These are phyloP conservation scores for Cytospora leucostoma DNA, from an alignment of 2,329 filamentous ascomycete genomes.

Conservation along the genomic window DNA sequence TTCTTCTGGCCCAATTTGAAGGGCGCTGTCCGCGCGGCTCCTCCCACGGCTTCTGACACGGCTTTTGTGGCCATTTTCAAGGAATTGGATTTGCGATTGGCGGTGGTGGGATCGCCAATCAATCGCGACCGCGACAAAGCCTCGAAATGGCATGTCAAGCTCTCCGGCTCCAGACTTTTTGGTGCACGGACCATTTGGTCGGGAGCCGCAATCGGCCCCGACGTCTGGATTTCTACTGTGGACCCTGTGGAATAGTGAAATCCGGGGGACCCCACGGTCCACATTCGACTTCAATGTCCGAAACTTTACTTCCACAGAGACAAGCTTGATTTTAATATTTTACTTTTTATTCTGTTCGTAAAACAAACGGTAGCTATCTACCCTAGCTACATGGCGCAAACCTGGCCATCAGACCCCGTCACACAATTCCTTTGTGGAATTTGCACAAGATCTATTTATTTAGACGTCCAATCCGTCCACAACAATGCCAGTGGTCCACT, in stretches of 20 bases:
- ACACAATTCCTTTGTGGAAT: conserved; percentile 1
- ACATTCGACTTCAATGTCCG: conserved; percentile 9
- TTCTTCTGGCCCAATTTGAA: conserved; percentile 56
- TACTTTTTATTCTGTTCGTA: conserved; percentile 13
- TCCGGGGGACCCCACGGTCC: conserved; percentile 10
- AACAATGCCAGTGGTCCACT: conserved; percentile 82
- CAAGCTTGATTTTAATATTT: conserved; percentile 8
- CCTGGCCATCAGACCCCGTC: conserved; percentile 5
- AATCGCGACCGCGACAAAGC: conserved; percentile 7
- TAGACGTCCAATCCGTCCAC: conserved; percentile 85
- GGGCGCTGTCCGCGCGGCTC: conserved; percentile 41
- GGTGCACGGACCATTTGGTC: conserved; percentile 13
- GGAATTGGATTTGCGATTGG: neutral
- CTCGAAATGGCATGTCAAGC: conserved; percentile 4
- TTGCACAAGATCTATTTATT: conserved; percentile 12
- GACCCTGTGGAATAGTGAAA: conserved; percentile 7
- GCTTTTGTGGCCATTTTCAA: conserved; percentile 27
- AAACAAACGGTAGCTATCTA: conserved; percentile 20
- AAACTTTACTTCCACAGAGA: neutral
- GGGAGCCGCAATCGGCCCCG: conserved; percentile 17
- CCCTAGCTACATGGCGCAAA: conserved; percentile 13
- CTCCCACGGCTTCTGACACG: conserved; percentile 39
- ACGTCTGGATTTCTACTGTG: conserved; percentile 4
- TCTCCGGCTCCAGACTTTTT: conserved; percentile 20
- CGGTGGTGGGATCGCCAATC: conserved; percentile 13